These are phyloP conservation scores for Debaryomyces sp. DNA, from an alignment of 1,139 yeast genomes.

Conservation along the genomic window DNA sequence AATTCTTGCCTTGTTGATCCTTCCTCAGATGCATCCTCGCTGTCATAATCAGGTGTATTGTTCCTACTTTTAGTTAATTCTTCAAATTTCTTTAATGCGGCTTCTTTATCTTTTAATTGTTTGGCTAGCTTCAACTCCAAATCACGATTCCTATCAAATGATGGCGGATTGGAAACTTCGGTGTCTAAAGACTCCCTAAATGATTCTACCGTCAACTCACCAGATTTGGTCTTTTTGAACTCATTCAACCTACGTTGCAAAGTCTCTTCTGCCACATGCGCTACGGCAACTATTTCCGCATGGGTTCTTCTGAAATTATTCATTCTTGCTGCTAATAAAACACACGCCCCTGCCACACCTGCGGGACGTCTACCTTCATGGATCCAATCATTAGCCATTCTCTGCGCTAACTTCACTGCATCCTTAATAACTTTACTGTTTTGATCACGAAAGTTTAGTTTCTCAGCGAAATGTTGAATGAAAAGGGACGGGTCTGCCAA, in stretches of 20 bases:
- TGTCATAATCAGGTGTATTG: constrained; percentile 12
- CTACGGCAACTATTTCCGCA: constrained; percentile 91
- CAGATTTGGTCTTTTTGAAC: constrained; percentile 78
- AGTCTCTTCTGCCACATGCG: constrained; percentile 94
- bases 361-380: constrained; percentile 97
- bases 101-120: constrained; percentile 35
- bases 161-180: constrained; percentile 76
- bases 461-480: constrained; percentile 91
- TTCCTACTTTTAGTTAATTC: constrained; percentile 12
- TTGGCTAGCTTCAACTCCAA: constrained; percentile 29
- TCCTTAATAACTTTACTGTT: constrained; percentile 79
- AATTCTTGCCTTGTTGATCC: constrained; percentile 1
- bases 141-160: constrained; percentile 57
- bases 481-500: constrained; percentile 92
- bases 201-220: constrained; percentile 67
- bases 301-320: constrained; percentile 90
- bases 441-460: constrained; percentile 72
- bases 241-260: constrained; percentile 87
- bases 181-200: constrained; percentile 56
- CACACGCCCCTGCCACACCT: constrained; percentile 97
- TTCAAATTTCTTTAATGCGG: constrained; percentile 29
- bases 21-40: neutral
- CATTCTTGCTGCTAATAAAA: constrained; percentile 92
- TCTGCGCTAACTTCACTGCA: constrained; percentile 81
- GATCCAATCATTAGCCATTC: constrained; percentile 96